Conservation (phyloP, 116 monocot species). For the Phalaenopsis hybrid region DNA sequence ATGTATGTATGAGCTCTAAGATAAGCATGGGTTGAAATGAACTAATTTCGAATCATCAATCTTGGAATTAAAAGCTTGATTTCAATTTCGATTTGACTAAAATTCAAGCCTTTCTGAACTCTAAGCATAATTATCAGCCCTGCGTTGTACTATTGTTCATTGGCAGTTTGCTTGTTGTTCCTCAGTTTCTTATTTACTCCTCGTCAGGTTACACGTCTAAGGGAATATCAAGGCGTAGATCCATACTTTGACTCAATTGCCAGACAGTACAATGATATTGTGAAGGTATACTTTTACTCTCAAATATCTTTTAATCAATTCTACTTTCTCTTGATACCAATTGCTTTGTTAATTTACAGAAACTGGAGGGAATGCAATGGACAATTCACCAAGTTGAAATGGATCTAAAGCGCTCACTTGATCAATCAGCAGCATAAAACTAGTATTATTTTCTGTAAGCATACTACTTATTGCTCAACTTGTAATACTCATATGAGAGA, state of each 20-base stretch:
- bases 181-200: neutral
- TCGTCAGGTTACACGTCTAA: conserved; percentile 78
- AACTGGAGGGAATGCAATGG: conserved; percentile 92
- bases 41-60: neutral
- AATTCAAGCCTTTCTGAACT: neutral
- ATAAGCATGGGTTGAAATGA: neutral
- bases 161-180: neutral
- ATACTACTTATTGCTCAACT: neutral
- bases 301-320: neutral
- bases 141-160: neutral
- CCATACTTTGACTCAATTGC: conserved; percentile 96
- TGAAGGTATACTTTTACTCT: conserved; percentile 43
- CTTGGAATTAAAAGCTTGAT: neutral
- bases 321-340: too few species aligned
- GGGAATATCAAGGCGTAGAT: conserved; percentile 98
- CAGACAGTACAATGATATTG: conserved; percentile 85
- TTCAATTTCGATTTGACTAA: neutral
- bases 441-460: conserved; percentile 4
- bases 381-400: conserved; percentile 94
- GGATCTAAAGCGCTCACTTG: conserved; percentile 67
- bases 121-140: neutral
- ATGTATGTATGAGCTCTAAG: too few species aligned
- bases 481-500: too few species aligned
- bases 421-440: conserved; percentile 17
- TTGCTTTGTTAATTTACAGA: conserved; percentile 32